Evolutionary conservation across 305 asterid genomes (phyloP).

Genomic region (Fraxinus nigra): DNA sequence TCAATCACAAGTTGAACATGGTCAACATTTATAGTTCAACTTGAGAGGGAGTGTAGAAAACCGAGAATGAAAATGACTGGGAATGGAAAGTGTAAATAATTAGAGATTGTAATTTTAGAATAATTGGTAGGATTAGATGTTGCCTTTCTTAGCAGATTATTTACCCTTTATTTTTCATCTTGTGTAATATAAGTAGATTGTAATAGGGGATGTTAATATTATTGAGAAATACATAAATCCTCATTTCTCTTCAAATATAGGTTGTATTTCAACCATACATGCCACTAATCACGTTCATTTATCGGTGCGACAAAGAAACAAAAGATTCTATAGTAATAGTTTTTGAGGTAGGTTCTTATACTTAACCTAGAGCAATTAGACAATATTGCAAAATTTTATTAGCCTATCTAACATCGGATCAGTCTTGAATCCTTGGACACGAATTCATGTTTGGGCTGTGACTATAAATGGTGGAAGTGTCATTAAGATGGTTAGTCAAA

Average conservation of each 20-base stretch:
- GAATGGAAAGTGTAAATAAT: background rate
- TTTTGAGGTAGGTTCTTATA: background rate
- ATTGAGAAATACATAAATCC: background rate
- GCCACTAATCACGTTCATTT: background rate
- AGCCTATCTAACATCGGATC: background rate
- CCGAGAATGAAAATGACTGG: background rate
- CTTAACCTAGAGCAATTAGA: background rate
- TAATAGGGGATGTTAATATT: too few species aligned
- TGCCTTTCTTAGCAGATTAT: background rate
- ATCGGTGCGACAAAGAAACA: background rate
- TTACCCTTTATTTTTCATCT: background rate
- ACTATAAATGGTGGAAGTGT: background rate
- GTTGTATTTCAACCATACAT: background rate
- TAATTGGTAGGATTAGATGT: background rate
- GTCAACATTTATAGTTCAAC: background rate
- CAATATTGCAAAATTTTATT: background rate
- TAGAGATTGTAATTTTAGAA: background rate
- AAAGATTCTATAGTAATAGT: background rate
- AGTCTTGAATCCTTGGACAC: background rate
- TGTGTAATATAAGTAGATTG: background rate
- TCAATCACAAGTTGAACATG: background rate
- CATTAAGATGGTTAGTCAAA: background rate
- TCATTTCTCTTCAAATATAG: background rate
- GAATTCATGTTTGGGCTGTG: background rate
- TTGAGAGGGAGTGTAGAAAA: background rate